Evolutionary conservation across 169 alveolate species (phyloP), one percentile per base, ranked within the genome.

Genomic region (Cryptosporidium xiaoi): DNA sequence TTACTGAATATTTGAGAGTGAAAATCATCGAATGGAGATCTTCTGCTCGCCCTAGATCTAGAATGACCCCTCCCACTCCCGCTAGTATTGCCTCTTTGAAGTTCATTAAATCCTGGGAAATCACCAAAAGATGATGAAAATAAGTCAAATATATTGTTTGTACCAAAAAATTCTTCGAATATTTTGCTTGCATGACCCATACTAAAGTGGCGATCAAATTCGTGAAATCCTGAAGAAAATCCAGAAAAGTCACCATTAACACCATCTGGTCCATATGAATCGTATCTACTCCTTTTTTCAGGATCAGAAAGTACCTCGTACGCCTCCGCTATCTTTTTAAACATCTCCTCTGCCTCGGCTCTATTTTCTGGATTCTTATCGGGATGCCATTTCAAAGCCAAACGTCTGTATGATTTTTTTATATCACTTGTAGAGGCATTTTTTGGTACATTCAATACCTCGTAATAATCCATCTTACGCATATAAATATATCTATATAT

Each of bases 281-380:
- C 90, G 71, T 91, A 92, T 62, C 82, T 84, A 34, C 67, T 93
- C 83, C 97, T 93, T 83, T 96, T 96, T 48, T 93, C 93, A 27
- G 94, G 90, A 84, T 96, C 97, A 13, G 97, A 92, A 51, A 97
- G 93, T 15, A 95, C 95, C 65, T 94, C 94, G 84, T 97, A 97
- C 13, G 99, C 98, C 87, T 95, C 98, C 48, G 96, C 92, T 33
- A 96, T 93, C 65, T 93, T 91, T 82, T 95, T 95, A 83, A 96
- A 96, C 68, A 92, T 93, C 91, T 91, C 95, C 58, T 93, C 93
- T 0, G 98, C 98, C 56, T 94, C 95, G 65, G 94, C 95, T 50
- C 92, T 77, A 60, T 92, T 92, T 40, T 92, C 93, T 44, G 93
- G 93, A 66, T 96, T 95, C 91, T 95, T 94, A 67, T 94, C 96